These are phyloP conservation scores for Lasiosphaeria miniovina DNA, from an alignment of 495 filamentous ascomycete genomes.

Conservation along the genomic window DNA sequence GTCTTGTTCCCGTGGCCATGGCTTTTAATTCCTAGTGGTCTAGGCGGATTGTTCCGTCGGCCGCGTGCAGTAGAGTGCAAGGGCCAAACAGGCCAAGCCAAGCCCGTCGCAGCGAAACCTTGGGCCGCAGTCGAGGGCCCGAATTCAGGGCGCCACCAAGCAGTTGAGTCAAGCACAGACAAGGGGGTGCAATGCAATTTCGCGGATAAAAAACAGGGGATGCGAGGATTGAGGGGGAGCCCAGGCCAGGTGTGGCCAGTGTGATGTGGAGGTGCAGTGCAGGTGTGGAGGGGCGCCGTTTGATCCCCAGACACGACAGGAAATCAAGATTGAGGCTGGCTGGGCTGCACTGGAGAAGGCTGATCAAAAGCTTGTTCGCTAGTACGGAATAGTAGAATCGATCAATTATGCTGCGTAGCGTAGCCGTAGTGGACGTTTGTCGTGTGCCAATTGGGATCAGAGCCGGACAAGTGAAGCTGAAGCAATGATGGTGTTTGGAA, in stretches of 20 bases:
- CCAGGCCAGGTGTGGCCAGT: constrained; percentile 5
- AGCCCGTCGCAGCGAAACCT: too few species aligned
- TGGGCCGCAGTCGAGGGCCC: neutral
- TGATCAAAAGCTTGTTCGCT: constrained; percentile 22
- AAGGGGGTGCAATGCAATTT: constrained; percentile 31
- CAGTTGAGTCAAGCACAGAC: constrained; percentile 10
- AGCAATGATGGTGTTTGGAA: constrained; percentile 8
- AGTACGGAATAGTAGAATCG: constrained; percentile 9
- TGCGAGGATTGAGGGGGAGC: constrained; percentile 17
- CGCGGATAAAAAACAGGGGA: constrained; percentile 30
- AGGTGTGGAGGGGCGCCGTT: constrained; percentile 24
- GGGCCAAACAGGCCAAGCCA: constrained; percentile 24
- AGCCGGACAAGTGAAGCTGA: constrained; percentile 4
- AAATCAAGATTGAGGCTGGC: neutral
- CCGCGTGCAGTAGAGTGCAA: too few species aligned
- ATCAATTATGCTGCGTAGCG: constrained; percentile 30
- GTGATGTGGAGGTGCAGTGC: constrained; percentile 7
- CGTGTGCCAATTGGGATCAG: constrained; percentile 20
- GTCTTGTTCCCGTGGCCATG: constrained; percentile 31
- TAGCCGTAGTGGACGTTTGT: too few species aligned
- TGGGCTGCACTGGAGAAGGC: constrained; percentile 18
- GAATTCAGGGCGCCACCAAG: constrained; percentile 12
- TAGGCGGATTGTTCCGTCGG: neutral
- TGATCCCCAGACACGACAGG: constrained; percentile 15
- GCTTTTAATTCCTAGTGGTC: constrained; percentile 19